Evolutionary conservation across 2,329 filamentous ascomycete genomes (phyloP), one percentile per base, ranked within the genome.

Genomic region (Diplodia mutila): DNA sequence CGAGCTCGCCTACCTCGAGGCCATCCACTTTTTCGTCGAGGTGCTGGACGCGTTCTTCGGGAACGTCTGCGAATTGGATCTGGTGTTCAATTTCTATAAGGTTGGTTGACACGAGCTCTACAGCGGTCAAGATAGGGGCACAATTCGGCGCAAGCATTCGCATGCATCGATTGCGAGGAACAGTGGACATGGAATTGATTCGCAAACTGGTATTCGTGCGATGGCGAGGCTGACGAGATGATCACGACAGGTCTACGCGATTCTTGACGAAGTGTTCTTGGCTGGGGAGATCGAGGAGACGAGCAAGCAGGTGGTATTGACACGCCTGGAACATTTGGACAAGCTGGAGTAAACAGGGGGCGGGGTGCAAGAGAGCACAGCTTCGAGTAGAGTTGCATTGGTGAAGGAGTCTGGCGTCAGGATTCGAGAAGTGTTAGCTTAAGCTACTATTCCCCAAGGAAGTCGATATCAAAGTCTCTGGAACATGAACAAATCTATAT

Each of bases 11-110:
- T 98, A 93, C 77, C 86, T 99, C 69, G 95, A 99, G 82, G 95
- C 94, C 7, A 97, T 99, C 76, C 95, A 99, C 82, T 99, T 99
- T 85, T 99, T 99, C 77, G 95, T 99, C 74, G 95, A 99, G 84
- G 95, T 99, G 70, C 86, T 99, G 75, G 95, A 99, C 85, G 90
- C 94, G 76, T 99, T 99, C 83, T 99, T 99, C 80, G 95, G 95
- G 72, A 99, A 99, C 80, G 95, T 99, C 68, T 99, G 95, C 83
- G 95, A 99, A 84, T 85, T 99, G 78, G 95, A 99, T 82, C 84
- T 99, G 78, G 87, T 90, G 21, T 90, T 90, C 76, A 90, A 90
- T 72, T 90, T 90, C 71, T 90, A 90, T 78, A 90, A 90, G 84
- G 86, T 87, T 70, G 27, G 84, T 76, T 25, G 29, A 29, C 1